Evolutionary conservation across 352 stramenopile genomes (phyloP).

Genomic region (Phytophthora crassamura): DNA sequence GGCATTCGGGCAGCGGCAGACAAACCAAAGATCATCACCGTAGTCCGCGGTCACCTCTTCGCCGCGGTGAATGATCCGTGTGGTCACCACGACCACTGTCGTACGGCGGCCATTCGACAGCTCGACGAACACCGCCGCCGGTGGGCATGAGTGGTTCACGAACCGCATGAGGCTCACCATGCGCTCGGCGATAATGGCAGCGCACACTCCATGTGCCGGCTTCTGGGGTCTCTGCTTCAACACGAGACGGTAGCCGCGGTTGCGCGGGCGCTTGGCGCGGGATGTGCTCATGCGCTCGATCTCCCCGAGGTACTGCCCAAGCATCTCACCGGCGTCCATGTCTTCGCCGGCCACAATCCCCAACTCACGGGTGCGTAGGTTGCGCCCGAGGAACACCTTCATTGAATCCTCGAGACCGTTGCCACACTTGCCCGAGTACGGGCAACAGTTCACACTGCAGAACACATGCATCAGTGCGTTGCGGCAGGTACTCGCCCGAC

Average conservation of each 20-base stretch:
- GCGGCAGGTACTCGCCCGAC: not conserved
- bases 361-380: not conserved
- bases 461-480: conserved; percentile 13
- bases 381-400: not conserved
- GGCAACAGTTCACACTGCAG: conserved; percentile 3
- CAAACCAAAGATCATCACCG: conserved; percentile 5
- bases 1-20: not conserved
- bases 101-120: conserved; percentile 6
- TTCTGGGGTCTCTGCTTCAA: conserved; percentile 1
- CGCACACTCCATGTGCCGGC: not conserved
- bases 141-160: conserved; percentile 1
- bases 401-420: not conserved
- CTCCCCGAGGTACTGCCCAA: conserved; percentile 16
- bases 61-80: not conserved
- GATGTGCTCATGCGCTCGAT: conserved; percentile 5
- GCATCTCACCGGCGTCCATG: not conserved
- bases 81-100: not conserved
- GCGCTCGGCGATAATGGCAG: not conserved
- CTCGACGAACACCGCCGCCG: not conserved
- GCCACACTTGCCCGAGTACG: conserved; percentile 4
- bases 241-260: conserved; percentile 4
- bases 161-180: not conserved
- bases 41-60: conserved; percentile 4
- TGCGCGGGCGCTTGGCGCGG: not conserved
- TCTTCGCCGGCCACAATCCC: not conserved